Evolutionary conservation across 768 basidiomycete genomes (phyloP).

Genomic region (Boletus reticulatus): DNA sequence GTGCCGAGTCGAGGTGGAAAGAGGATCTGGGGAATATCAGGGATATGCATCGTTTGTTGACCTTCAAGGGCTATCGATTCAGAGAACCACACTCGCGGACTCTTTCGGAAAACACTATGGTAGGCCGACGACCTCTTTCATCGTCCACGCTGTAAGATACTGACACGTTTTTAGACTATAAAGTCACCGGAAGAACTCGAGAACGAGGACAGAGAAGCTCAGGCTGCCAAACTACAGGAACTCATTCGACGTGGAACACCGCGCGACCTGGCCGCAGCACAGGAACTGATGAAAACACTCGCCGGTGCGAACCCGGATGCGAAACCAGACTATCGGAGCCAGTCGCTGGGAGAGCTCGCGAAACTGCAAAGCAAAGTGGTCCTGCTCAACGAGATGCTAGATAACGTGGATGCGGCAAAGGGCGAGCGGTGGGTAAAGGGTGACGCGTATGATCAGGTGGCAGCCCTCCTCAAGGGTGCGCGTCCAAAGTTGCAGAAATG

Average conservation of each 20-base stretch:
- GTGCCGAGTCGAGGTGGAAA: conserved; percentile 84
- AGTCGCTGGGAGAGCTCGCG: conserved; percentile 86
- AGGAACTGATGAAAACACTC: conserved; percentile 95
- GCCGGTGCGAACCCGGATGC: conserved; percentile 95
- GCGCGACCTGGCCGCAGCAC: conserved; percentile 90
- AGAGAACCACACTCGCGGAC: conserved; percentile 42
- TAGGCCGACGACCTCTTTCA: not conserved
- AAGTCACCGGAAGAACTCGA: conserved; percentile 97
- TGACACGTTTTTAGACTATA: conserved; percentile 57
- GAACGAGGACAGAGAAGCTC: conserved; percentile 90
- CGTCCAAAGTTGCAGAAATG: conserved; percentile 97
- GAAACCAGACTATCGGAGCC: conserved; percentile 90
- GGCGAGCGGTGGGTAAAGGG: conserved; percentile 83
- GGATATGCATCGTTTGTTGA: conserved; percentile 94
- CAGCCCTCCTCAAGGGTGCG: conserved; percentile 72
- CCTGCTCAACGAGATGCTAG: conserved; percentile 94
- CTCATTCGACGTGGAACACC: conserved; percentile 95
- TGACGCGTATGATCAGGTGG: conserved; percentile 97
- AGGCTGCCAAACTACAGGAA: conserved; percentile 98
- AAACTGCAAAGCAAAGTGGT: conserved; percentile 95
- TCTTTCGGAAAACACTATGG: conserved; percentile 20
- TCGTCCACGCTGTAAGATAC: not conserved
- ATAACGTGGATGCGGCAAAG: conserved; percentile 73
- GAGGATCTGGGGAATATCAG: conserved; percentile 96
- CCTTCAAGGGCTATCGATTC: conserved; percentile 90